These are phyloP conservation scores for Mycena leptocephala DNA, from an alignment of 768 basidiomycete species.

Conservation along the genomic window DNA sequence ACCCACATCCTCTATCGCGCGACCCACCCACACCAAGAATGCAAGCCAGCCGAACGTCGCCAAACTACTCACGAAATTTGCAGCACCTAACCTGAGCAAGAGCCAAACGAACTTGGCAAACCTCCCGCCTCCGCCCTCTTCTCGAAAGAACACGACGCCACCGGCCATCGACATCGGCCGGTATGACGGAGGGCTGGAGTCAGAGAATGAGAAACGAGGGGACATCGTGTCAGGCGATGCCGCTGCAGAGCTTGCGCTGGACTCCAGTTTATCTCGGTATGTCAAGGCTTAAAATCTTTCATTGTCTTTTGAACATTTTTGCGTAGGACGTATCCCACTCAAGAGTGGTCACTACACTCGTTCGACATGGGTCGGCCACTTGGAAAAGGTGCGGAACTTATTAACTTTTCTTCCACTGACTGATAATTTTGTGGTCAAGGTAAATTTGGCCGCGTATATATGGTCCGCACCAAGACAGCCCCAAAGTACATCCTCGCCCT, in stretches of 20 bases:
- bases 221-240: constrained; percentile 85
- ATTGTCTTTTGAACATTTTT: not conserved
- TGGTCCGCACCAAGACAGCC: constrained; percentile 92
- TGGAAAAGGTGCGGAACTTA: constrained; percentile 69
- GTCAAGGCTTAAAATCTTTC: constrained; percentile 37
- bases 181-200: constrained; percentile 96
- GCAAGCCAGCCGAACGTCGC: constrained; percentile 74
- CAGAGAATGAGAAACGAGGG: constrained; percentile 86
- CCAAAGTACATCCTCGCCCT: constrained; percentile 96
- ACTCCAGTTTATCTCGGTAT: constrained; percentile 84
- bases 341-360: constrained; percentile 87
- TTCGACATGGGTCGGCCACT: constrained; percentile 97
- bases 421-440: constrained; percentile 55
- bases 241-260: constrained; percentile 86
- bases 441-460: constrained; percentile 98
- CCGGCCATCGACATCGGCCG: constrained; percentile 82
- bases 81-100: constrained; percentile 71
- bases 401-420: not conserved
- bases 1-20: constrained; percentile 45
- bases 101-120: constrained; percentile 28
- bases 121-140: constrained; percentile 52
- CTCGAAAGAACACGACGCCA: constrained; percentile 49
- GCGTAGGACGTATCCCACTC: constrained; percentile 77
- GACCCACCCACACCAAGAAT: constrained; percentile 65
- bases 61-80: constrained; percentile 84